phyloP scores from a whole-genome alignment of 768 basidiomycete species.

The Auriculariales sp. region DNA sequence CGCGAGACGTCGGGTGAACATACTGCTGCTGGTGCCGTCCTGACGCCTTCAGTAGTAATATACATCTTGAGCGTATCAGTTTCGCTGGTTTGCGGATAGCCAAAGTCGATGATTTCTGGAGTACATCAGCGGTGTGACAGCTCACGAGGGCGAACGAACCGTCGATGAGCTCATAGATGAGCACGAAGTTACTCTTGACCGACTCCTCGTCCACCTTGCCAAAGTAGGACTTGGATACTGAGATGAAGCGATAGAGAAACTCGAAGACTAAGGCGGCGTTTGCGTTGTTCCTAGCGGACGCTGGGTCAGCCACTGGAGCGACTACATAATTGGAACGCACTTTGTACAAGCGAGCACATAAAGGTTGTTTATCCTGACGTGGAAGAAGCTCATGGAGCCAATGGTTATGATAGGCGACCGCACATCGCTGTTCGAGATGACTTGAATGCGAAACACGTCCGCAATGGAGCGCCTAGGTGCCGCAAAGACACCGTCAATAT shows the following conservation, averaged over 20 bases:
- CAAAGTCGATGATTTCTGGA: slow-evolving; percentile 95
- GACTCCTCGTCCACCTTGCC: slow-evolving; percentile 96
- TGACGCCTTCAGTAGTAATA: slow-evolving; percentile 94
- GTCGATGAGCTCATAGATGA: slow-evolving; percentile 96
- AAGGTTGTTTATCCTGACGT: slow-evolving; percentile 88
- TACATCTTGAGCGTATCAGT: slow-evolving; percentile 95
- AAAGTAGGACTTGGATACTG: slow-evolving; percentile 91
- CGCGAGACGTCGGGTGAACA: slow-evolving; percentile 13
- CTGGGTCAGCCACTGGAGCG: not conserved
- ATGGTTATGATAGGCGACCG: slow-evolving; percentile 95
- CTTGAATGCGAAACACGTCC: slow-evolving; percentile 97
- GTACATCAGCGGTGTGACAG: not conserved
- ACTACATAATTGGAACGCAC: slow-evolving; percentile 27
- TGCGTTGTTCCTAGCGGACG: slow-evolving; percentile 61
- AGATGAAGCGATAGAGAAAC: slow-evolving; percentile 91
- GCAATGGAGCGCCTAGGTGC: slow-evolving; percentile 75
- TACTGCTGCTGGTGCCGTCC: slow-evolving; percentile 76
- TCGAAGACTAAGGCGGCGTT: slow-evolving; percentile 98
- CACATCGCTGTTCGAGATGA: slow-evolving; percentile 94
- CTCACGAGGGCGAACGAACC: slow-evolving; percentile 32
- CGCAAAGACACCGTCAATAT: slow-evolving; percentile 1
- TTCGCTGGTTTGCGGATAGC: slow-evolving; percentile 98
- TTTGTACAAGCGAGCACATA: slow-evolving; percentile 95
- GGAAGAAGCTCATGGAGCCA: slow-evolving; percentile 97
- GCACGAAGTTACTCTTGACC: slow-evolving; percentile 97